Evolutionary conservation across 805 yeast genomes (phyloP).

Genomic region (Monosporozyma unispora): DNA sequence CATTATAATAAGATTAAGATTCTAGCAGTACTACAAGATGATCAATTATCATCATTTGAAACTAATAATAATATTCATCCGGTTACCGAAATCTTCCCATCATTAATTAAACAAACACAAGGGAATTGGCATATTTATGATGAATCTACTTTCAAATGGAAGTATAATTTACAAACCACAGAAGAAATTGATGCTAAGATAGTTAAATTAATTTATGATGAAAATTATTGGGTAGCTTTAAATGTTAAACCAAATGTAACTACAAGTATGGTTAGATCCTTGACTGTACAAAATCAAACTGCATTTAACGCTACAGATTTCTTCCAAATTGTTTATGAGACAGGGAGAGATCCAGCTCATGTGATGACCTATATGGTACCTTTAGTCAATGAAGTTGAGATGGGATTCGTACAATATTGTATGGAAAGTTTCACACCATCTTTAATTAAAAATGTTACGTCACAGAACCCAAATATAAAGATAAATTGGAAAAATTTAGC

Average conservation of each 20-base stretch:
- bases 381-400: constrained; percentile 32
- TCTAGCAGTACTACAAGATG: constrained; percentile 3
- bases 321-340: constrained; percentile 43
- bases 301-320: constrained; percentile 16
- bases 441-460: constrained; percentile 13
- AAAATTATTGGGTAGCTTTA: constrained; percentile 58
- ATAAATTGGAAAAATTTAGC: constrained; percentile 7
- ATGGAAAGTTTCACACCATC: constrained; percentile 6
- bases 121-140: constrained; percentile 29
- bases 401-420: constrained; percentile 4
- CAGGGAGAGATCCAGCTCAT: constrained; percentile 52
- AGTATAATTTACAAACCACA: constrained; percentile 8
- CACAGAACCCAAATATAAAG: constrained; percentile 5
- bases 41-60: neutral
- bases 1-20: constrained; percentile 6
- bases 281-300: constrained; percentile 9
- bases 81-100: constrained; percentile 3
- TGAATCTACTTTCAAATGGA: constrained; percentile 17
- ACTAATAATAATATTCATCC: neutral
- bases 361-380: constrained; percentile 40
- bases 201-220: constrained; percentile 39
- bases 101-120: neutral
- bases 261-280: constrained; percentile 16
- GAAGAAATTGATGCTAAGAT: constrained; percentile 32
- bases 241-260: constrained; percentile 46